A percentile compares a stretch with the other conserved stretches of the same genome.
These are phyloP conservation scores for Drosera capensis DNA, from an alignment of 148 eudicot genomes.

Conservation along the genomic window DNA sequence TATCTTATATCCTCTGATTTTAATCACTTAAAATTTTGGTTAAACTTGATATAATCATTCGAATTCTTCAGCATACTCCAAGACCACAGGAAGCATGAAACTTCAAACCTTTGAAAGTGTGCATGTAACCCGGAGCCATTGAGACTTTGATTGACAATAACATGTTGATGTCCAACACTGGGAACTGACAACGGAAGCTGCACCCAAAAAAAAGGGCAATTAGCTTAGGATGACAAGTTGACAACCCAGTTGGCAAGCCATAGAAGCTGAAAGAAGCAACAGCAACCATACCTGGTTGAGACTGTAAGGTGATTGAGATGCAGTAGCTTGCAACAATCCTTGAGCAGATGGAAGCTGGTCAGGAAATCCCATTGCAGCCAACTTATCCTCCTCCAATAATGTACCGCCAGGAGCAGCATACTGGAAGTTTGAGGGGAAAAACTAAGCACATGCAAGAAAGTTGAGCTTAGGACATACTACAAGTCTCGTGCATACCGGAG, in stretches of 20 bases:
- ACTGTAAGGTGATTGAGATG: constrained; percentile 40
- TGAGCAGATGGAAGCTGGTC: constrained; percentile 79
- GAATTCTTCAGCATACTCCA: too few species aligned
- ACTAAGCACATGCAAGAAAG: background rate
- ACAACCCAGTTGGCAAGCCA: background rate
- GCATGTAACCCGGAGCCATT: constrained; percentile 44
- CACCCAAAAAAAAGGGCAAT: constrained; percentile 6
- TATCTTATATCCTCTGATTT: too few species aligned
- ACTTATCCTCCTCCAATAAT: constrained; percentile 63
- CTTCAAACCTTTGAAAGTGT: constrained; percentile 82
- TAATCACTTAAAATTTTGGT: too few species aligned
- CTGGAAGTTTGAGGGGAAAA: constrained; percentile 27
- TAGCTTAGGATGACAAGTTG: constrained; percentile 5
- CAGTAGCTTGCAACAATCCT: constrained; percentile 41
- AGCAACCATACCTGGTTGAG: constrained; percentile 41
- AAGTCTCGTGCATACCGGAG: constrained; percentile 50
- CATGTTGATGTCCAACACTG: constrained; percentile 60
- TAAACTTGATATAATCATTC: too few species aligned
- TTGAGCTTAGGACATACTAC: too few species aligned
- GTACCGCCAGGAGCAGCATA: constrained; percentile 46
- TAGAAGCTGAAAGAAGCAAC: constrained; percentile 1
- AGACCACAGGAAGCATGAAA: too few species aligned
- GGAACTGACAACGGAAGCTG: constrained; percentile 63
- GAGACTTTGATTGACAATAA: constrained; percentile 70
- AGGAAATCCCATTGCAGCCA: constrained; percentile 46